These are phyloP conservation scores for Xylaria palmicola DNA, from an alignment of 495 filamentous ascomycete genomes.

Conservation along the genomic window DNA sequence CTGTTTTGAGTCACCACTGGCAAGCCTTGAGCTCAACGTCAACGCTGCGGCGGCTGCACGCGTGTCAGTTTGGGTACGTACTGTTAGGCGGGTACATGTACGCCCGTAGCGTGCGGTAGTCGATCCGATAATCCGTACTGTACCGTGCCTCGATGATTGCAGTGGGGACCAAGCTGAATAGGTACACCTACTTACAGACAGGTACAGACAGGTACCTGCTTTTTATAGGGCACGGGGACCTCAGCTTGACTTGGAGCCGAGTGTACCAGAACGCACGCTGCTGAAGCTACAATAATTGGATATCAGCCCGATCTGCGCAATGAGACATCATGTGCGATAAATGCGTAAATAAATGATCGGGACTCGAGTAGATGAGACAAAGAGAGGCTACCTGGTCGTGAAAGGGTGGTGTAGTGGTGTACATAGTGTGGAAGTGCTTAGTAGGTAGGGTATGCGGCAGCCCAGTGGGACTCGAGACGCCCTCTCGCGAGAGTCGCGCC, in stretches of 20 bases:
- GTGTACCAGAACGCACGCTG: no score
- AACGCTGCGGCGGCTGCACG: not conserved
- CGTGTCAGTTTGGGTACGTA: slow-evolving; percentile 3
- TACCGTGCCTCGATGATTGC: not conserved
- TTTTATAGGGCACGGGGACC: not conserved
- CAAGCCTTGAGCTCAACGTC: not conserved
- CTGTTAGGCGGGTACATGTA: not conserved
- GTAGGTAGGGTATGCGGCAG: not conserved
- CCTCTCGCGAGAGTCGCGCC: not conserved
- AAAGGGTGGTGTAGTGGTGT: not conserved
- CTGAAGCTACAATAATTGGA: no score
- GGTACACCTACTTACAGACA: slow-evolving; percentile 5
- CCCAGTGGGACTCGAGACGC: not conserved
- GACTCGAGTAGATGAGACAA: not conserved
- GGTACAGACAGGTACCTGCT: not conserved
- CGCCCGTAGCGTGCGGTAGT: not conserved
- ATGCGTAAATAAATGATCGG: no score
- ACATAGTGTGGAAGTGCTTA: not conserved
- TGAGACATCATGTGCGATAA: no score
- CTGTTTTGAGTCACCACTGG: slow-evolving; percentile 10
- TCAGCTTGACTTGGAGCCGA: not conserved
- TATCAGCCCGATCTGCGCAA: no score
- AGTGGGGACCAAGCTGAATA: slow-evolving; percentile 11
- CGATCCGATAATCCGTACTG: not conserved
- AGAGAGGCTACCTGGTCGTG: not conserved